Percentiles rank a stretch among this genome's conserved stretches.
Evolutionary conservation across 768 basidiomycete genomes (phyloP).

Genomic region (Auriscalpium vulgare): DNA sequence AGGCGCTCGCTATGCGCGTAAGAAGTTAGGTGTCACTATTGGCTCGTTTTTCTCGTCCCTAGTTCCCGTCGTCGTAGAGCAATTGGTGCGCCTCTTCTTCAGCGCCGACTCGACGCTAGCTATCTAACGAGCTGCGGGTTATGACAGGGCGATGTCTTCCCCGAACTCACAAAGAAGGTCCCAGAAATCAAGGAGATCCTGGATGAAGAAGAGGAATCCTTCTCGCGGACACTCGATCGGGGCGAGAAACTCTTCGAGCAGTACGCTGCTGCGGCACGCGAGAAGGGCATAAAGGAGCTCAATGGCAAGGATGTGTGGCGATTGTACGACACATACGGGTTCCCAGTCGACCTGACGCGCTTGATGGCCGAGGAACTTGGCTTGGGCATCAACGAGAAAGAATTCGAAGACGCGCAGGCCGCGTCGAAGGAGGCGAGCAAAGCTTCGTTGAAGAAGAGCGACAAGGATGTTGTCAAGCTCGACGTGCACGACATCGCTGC

Average conservation of each 20-base stretch:
- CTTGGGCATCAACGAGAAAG: conserved; percentile 74
- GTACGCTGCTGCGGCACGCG: conserved; percentile 63
- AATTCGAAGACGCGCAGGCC: conserved; percentile 85
- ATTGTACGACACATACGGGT: conserved; percentile 96
- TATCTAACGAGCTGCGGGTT: conserved; percentile 1
- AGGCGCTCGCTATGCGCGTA: conserved; percentile 92
- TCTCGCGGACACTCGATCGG: conserved; percentile 93
- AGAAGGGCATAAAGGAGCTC: conserved; percentile 56
- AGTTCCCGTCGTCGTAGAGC: conserved; percentile 81
- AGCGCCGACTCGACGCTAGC: not conserved
- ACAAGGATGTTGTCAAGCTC: conserved; percentile 68
- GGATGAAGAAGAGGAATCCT: conserved; percentile 96
- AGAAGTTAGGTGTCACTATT: conserved; percentile 88
- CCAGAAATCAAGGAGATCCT: conserved; percentile 90
- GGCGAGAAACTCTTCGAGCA: conserved; percentile 94
- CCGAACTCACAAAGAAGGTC: conserved; percentile 79
- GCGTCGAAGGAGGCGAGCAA: conserved; percentile 90
- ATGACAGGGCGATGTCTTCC: conserved; percentile 75
- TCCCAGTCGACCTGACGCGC: conserved; percentile 92
- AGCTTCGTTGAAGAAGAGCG: conserved; percentile 65
- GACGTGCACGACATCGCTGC: conserved; percentile 92
- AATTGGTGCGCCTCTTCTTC: conserved; percentile 51
- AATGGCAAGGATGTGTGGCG: conserved; percentile 94
- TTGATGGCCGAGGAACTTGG: conserved; percentile 96
- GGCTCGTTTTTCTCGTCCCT: conserved; percentile 93